Percentiles rank a stretch among this genome's conserved stretches.
These are phyloP conservation scores for Backusella circina DNA, from an alignment of 192 early-diverging fungal species.

Conservation along the genomic window DNA sequence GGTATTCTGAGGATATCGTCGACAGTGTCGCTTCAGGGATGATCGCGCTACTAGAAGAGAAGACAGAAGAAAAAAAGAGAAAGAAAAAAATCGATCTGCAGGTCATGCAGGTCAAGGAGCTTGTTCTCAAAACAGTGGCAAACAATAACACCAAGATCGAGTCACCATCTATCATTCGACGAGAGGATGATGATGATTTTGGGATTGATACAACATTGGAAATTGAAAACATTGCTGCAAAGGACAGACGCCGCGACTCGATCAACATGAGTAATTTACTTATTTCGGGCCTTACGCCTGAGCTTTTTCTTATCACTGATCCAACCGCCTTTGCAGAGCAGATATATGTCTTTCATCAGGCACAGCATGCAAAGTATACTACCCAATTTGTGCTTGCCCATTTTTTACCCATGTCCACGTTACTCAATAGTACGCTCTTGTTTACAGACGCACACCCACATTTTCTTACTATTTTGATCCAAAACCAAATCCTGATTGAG, in stretches of 20 bases:
- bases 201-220: not conserved
- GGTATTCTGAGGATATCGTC: constrained; percentile 15
- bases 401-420: constrained; percentile 18
- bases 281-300: constrained; percentile 57
- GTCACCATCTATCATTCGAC: not conserved
- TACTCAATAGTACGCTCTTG: constrained; percentile 34
- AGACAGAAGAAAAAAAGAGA: not conserved
- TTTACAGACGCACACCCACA: constrained; percentile 61
- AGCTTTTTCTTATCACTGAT: constrained; percentile 56
- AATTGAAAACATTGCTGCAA: constrained; percentile 28
- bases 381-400: not conserved
- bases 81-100: not conserved
- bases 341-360: constrained; percentile 61
- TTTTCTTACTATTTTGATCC: constrained; percentile 64
- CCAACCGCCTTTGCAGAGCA: constrained; percentile 63
- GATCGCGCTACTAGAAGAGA: constrained; percentile 15
- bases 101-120: not conserved
- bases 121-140: constrained; percentile 7
- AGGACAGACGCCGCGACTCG: not conserved
- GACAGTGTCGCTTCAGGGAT: constrained; percentile 26
- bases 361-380: constrained; percentile 21
- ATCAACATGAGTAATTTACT: constrained; percentile 38
- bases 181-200: not conserved
- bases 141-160: not conserved
- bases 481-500: constrained; percentile 59